These are phyloP conservation scores for Suaeda aralocaspica DNA, from an alignment of 148 eudicot genomes.

Conservation along the genomic window DNA sequence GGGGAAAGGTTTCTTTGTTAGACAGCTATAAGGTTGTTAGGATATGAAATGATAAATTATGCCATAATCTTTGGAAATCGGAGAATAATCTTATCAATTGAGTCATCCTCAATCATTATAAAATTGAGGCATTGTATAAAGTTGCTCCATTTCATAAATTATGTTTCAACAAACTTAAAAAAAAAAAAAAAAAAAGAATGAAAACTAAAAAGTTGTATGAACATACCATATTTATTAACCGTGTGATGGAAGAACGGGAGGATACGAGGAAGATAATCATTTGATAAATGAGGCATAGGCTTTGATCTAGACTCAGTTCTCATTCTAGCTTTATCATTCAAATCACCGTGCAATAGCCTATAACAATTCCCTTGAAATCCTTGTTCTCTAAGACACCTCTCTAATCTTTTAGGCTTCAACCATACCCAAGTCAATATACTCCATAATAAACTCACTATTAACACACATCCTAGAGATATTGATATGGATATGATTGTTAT, in stretches of 20 bases:
- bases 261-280: conserved; percentile 20
- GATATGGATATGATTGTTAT: neutral
- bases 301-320: conserved; percentile 10
- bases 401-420: conserved; percentile 43
- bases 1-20: too few relatives aligned
- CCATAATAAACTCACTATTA: conserved; percentile 17
- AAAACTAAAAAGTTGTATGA: neutral
- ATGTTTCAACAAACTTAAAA: too few relatives aligned
- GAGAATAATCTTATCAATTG: too few relatives aligned
- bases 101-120: too few relatives aligned
- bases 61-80: too few relatives aligned
- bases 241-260: conserved; percentile 25
- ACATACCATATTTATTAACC: conserved; percentile 25
- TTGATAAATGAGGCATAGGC: conserved; percentile 18
- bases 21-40: too few relatives aligned
- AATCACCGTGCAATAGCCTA: conserved; percentile 37
- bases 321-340: conserved; percentile 30
- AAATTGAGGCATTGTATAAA: too few relatives aligned
- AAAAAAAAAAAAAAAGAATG: too few relatives aligned
- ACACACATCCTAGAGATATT: conserved; percentile 11
- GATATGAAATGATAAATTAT: too few relatives aligned
- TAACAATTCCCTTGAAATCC: conserved; percentile 47
- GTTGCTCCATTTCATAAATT: too few relatives aligned
- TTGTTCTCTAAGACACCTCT: conserved; percentile 39
- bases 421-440: conserved; percentile 39